Evolutionary conservation across 768 basidiomycete species (phyloP).

Genomic region (Pleurotus platypus): DNA sequence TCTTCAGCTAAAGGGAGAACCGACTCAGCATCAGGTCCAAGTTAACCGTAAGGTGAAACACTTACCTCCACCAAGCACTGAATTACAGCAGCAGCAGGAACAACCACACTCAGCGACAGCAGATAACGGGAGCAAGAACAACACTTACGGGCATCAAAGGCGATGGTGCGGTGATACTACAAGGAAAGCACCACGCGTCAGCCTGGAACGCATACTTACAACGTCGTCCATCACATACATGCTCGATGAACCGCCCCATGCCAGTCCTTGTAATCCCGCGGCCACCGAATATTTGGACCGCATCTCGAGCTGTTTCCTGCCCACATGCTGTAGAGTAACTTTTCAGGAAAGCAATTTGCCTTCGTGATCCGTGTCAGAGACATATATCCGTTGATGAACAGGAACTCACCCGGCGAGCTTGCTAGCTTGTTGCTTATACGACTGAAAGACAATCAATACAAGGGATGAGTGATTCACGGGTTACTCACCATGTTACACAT

Average conservation of each 20-base stretch:
- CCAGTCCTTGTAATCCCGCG: slow-evolving; percentile 82
- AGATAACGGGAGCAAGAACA: slow-evolving; percentile 27
- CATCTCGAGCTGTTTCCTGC: slow-evolving; percentile 61
- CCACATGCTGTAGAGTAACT: slow-evolving; percentile 59
- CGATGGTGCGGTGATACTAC: slow-evolving; percentile 62
- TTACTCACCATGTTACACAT: slow-evolving; percentile 75
- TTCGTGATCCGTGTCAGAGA: slow-evolving; percentile 14
- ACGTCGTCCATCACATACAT: slow-evolving; percentile 37
- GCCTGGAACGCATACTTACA: not conserved
- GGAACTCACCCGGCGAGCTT: slow-evolving; percentile 64
- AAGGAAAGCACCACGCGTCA: not conserved
- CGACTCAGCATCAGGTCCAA: not conserved
- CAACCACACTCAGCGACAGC: not conserved
- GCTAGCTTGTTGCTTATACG: slow-evolving; percentile 72
- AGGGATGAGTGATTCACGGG: slow-evolving; percentile 11
- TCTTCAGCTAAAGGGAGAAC: slow-evolving; percentile 44
- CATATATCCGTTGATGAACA: not conserved
- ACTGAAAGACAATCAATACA: slow-evolving; percentile 23
- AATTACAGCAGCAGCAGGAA: not conserved
- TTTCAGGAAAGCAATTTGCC: slow-evolving; percentile 74
- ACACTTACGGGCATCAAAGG: slow-evolving; percentile 54
- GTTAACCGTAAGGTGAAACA: not conserved
- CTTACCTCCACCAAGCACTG: slow-evolving; percentile 17
- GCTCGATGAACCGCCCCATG: slow-evolving; percentile 76
- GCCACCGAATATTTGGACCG: slow-evolving; percentile 76